These are phyloP conservation scores for Lachancea waltii DNA, from an alignment of 805 yeast species.

Conservation along the genomic window DNA sequence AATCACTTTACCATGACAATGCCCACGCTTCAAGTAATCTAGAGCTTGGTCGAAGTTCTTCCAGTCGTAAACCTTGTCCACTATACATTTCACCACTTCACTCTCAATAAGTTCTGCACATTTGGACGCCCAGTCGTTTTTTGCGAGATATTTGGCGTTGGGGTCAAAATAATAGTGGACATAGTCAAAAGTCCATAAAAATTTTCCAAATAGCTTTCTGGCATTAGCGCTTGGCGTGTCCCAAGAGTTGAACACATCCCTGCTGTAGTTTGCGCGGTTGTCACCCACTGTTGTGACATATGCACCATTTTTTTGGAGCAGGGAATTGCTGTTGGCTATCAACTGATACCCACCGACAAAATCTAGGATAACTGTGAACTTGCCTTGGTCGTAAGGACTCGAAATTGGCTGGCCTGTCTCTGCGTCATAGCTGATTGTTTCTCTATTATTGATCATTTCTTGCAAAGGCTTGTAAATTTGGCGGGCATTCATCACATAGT, in stretches of 20 bases:
- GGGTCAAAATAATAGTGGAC: conserved; percentile 33
- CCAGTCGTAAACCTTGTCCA: conserved; percentile 55
- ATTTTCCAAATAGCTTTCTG: conserved; percentile 32
- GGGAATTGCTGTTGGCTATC: conserved; percentile 36
- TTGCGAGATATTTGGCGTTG: conserved; percentile 22
- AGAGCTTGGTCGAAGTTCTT: conserved; percentile 50
- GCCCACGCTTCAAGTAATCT: conserved; percentile 43
- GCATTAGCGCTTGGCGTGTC: conserved; percentile 32
- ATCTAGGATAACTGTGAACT: conserved; percentile 64
- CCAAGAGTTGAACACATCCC: conserved; percentile 34
- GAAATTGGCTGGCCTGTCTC: conserved; percentile 22
- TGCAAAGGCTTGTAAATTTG: conserved; percentile 29
- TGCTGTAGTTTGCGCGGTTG: conserved; percentile 35
- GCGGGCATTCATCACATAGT: conserved; percentile 29
- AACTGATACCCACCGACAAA: conserved; percentile 62
- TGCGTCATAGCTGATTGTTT: conserved; percentile 30
- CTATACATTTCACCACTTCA: conserved; percentile 40
- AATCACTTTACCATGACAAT: conserved; percentile 67
- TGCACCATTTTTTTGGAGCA: conserved; percentile 44
- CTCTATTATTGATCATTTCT: conserved; percentile 30
- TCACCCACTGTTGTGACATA: conserved; percentile 65
- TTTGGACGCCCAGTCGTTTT: conserved; percentile 35
- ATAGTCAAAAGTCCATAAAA: conserved; percentile 35
- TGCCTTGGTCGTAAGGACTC: conserved; percentile 33
- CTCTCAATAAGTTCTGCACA: conserved; percentile 42